Evolutionary conservation across 2,329 filamentous ascomycete genomes (phyloP).

Genomic region (Dactylonectria estremocensis): DNA sequence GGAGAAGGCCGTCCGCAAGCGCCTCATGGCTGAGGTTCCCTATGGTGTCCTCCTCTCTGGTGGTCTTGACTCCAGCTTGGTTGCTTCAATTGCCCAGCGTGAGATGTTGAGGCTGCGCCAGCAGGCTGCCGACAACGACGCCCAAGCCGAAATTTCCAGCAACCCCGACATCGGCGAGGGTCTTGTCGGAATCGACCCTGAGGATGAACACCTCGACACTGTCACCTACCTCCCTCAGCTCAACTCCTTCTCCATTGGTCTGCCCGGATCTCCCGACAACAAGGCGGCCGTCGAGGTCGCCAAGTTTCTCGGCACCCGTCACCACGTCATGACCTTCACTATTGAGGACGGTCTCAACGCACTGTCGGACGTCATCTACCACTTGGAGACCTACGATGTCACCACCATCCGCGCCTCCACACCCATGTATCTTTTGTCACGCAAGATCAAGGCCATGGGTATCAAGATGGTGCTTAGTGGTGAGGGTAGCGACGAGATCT

Average conservation of each 20-base stretch:
- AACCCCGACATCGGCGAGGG: slow-evolving; percentile 76
- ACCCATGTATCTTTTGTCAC: slow-evolving; percentile 96
- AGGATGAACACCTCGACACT: slow-evolving; percentile 89
- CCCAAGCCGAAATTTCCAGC: slow-evolving; percentile 55
- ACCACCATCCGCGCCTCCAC: slow-evolving; percentile 98
- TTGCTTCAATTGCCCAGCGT: slow-evolving; percentile 94
- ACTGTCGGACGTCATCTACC: slow-evolving; percentile 96
- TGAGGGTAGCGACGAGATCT: slow-evolving; percentile 98
- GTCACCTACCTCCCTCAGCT: slow-evolving; percentile 94
- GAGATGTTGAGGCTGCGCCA: slow-evolving; percentile 87
- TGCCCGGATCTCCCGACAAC: slow-evolving; percentile 93
- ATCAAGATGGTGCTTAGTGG: slow-evolving; percentile 99
- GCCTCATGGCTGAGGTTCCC: slow-evolving; percentile 98
- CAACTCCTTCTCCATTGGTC: slow-evolving; percentile 98
- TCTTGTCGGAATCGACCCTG: slow-evolving; percentile 89
- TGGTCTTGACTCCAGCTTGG: slow-evolving; percentile 94
- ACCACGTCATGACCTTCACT: slow-evolving; percentile 98
- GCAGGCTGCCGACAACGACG: slow-evolving; percentile 67
- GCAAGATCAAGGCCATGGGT: slow-evolving; percentile 99
- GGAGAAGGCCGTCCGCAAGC: slow-evolving; percentile 94
- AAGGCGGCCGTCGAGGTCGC: slow-evolving; percentile 93
- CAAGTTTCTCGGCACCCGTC: slow-evolving; percentile 96
- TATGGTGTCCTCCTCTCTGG: slow-evolving; percentile 97
- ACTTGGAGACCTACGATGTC: slow-evolving; percentile 97
- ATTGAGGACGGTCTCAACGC: slow-evolving; percentile 98